Evolutionary conservation across 2,329 filamentous ascomycete genomes (phyloP).

Genomic region (Penicillium concentricum): DNA sequence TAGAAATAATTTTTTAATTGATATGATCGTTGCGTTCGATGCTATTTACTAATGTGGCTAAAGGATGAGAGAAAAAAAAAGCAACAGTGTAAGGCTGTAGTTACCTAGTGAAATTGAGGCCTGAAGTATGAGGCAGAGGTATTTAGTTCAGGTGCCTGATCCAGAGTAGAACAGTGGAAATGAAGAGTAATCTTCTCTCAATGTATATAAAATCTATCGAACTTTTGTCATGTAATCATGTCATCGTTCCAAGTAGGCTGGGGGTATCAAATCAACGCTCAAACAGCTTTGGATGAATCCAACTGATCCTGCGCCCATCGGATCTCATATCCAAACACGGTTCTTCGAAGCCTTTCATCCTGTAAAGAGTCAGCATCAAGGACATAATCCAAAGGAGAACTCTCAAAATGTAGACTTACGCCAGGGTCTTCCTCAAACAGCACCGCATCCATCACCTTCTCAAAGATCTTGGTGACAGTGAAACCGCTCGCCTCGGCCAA

Average conservation of each 20-base stretch:
- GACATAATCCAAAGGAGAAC: not conserved
- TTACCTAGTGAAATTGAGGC: not conserved
- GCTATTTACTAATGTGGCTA: not conserved
- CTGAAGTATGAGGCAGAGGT: not conserved
- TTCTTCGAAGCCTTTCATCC: conserved; percentile 77
- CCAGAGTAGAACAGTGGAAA: not conserved
- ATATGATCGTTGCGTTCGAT: not conserved
- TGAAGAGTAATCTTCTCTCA: not conserved
- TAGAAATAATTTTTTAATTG: not conserved
- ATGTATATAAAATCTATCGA: conserved; percentile 1
- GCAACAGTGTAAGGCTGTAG: not conserved
- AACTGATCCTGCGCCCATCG: conserved; percentile 55
- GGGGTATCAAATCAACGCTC: conserved; percentile 12
- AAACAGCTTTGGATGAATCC: conserved; percentile 10
- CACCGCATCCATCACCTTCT: conserved; percentile 78
- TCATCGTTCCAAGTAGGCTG: conserved; percentile 5
- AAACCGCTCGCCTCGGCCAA: conserved; percentile 70
- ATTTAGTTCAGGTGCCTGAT: not conserved
- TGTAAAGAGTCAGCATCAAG: conserved; percentile 28
- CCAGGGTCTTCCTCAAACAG: conserved; percentile 89
- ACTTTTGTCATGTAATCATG: conserved; percentile 13
- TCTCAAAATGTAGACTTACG: conserved; percentile 42
- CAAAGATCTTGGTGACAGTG: conserved; percentile 73
- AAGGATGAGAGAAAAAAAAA: not conserved
- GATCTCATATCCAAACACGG: conserved; percentile 75